Base-by-base conservation (phyloP, 2,329 filamentous ascomycete genomes). In the Sporothrix mexicana region DNA sequence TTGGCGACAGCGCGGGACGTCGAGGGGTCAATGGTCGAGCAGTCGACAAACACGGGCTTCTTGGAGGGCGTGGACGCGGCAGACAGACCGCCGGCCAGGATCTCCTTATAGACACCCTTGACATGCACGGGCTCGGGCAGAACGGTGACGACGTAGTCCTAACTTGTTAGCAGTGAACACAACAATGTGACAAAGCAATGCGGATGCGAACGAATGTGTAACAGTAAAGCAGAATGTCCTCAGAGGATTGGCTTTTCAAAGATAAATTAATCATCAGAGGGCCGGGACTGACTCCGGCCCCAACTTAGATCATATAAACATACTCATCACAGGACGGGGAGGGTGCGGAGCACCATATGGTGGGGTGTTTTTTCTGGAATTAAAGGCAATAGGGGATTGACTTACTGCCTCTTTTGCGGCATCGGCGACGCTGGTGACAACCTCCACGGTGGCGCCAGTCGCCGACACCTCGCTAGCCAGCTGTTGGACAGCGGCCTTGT, bases 21-120 rank as follows among this genome's bases (percentile, higher is more conserved):
- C 45, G 90, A 90, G 0, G 95, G 94, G 81, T 98, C 96, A 79
- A 99, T 98, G 17, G 96, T 99, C 3, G 95, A 98, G 81, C 93
- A 95, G 82, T 99, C 96, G 79, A 99, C 96, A 81, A 97, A 98
- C 73, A 98, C 83, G 17, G 74, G 69, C 51, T 43, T 71, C n/a
- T 72, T 17, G 53, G 94, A 91, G 73, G 91, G 84, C 69, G 86
- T 87, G 55, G 84, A 83, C 0, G 85, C 80, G 0, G 86, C 80
- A 2, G 84, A 77, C 0, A 85, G 81, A 0, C 83, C 79, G 2
- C 86, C 84, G 64, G 88, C 85, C 61, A 97, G 85, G 79, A 98
- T 94, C 71, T 91, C 87, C 64, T 89, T 84, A 81, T 94, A 98
- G 53, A 97, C 94, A 69, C 88, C 88, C 79, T 92, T 92, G 73